Base-by-base conservation (phyloP, 1,139 yeast species). In the Protomyces lactucae-debilis region DNA sequence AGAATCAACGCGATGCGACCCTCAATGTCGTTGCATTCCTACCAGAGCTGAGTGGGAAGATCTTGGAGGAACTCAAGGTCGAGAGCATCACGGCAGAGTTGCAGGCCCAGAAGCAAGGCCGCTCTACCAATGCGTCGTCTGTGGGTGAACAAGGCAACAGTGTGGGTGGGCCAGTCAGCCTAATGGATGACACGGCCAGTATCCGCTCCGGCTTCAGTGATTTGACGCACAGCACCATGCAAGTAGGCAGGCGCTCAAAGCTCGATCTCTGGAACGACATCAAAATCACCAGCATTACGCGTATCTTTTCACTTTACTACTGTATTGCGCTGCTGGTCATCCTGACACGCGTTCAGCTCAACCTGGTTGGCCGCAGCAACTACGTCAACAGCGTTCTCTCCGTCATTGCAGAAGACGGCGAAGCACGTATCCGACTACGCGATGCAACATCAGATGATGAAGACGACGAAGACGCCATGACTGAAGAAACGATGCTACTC, bases 1-100 rank as follows among this genome's bases (percentile, higher is more conserved):
- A 91, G 77, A 93, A 97, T 23, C 98, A 92, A 73, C 87, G 86
- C 71, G 98, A 93, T 76, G 89, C 97, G 60, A 82, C 88, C 65
- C 85, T 85, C 76, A 92, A 98, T 0, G 84, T 92, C 66, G 80
- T 88, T 73, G 93, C 96, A 9, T 80, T 93, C 69, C 78, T 90
- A 64, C 96, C 97, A 0, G 89, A 89, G 16, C 78, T 92, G 65
- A 81, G 86, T 3, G 80, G 81, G 25, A 90, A 88, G 32, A 81
- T 89, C 8, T 75, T 85, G 67, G 84, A 82, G 36, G 79, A 80
- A 64, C 79, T 87, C 68, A 87, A 89, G 8, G 92, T 88, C 35
- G 96, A 90, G 72, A 77, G 80, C 66, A 85, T 88, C 70, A 86
- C 95, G 1, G 83, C 82, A 68, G 88, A 88, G 60, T 78, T 89